Percentiles rank a stretch among this genome's conserved stretches.
phyloP scores from a whole-genome alignment of 768 basidiomycete species.

The Phylloporus rhodoxanthus region DNA sequence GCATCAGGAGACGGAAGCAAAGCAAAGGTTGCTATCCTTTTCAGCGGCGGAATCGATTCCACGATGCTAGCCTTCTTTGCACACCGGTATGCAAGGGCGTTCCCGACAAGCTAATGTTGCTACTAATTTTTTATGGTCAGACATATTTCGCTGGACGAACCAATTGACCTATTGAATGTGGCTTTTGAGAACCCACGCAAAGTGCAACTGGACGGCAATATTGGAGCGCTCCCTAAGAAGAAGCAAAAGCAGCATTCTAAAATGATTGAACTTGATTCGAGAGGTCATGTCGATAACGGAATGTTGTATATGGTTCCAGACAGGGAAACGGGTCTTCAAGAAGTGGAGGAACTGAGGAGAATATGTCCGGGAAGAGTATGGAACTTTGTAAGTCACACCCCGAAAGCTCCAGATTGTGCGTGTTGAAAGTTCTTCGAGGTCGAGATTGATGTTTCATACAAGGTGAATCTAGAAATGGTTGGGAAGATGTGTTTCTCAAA shows the following conservation, averaged over 20 bases:
- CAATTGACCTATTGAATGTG: constrained; percentile 89
- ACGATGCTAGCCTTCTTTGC: constrained; percentile 78
- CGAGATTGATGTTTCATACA: constrained; percentile 78
- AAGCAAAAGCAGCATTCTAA: constrained; percentile 33
- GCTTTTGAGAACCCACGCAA: constrained; percentile 95
- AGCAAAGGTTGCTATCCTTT: constrained; percentile 75
- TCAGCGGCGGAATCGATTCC: constrained; percentile 95
- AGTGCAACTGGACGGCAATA: constrained; percentile 42
- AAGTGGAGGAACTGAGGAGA: constrained; percentile 67
- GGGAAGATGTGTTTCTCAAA: constrained; percentile 2
- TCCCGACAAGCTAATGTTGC: not conserved
- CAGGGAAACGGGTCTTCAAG: constrained; percentile 71
- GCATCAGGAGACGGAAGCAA: constrained; percentile 32
- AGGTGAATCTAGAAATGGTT: constrained; percentile 38
- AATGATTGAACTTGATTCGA: not conserved
- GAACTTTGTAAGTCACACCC: constrained; percentile 66
- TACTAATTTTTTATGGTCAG: constrained; percentile 34
- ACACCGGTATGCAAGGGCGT: constrained; percentile 45
- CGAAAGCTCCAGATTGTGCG: not conserved
- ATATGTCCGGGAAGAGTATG: constrained; percentile 77
- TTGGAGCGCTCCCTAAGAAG: constrained; percentile 40
- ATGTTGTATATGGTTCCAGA: constrained; percentile 78
- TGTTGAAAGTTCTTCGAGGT: constrained; percentile 44
- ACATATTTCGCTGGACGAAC: constrained; percentile 66
- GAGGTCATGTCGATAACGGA: constrained; percentile 9